Conservation (phyloP, 2,329 filamentous ascomycete genomes). For the Ophiostoma novo-ulmi region DNA sequence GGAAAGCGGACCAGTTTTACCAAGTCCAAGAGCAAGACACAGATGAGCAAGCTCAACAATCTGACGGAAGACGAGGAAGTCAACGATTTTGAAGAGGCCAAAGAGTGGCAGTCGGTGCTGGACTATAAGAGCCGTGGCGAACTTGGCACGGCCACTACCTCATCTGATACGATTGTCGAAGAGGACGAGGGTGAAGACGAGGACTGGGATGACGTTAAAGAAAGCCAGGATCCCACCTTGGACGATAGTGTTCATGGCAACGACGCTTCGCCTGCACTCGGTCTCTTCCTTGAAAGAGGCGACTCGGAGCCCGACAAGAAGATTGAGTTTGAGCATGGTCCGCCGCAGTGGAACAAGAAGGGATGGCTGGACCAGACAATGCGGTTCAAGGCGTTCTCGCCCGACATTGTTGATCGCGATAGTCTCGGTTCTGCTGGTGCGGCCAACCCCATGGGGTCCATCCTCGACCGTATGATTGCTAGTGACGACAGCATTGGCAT, state of each 20-base stretch:
- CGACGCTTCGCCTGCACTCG: neutral
- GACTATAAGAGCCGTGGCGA: neutral
- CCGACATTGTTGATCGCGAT: conserved; percentile 31
- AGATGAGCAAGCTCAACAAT: neutral
- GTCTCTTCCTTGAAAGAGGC: neutral
- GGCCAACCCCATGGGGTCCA: neutral
- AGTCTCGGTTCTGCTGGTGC: neutral
- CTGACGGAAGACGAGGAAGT: conserved; percentile 19
- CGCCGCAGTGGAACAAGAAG: conserved; percentile 31
- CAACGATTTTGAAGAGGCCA: conserved; percentile 26
- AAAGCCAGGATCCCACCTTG: neutral
- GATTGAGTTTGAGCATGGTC: conserved; percentile 27
- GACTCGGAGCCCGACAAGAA: neutral
- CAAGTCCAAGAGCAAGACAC: conserved; percentile 10
- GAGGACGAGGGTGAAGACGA: conserved; percentile 19
- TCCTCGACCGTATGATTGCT: conserved; percentile 37
- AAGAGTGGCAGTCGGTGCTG: neutral
- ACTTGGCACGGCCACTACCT: neutral
- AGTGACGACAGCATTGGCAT: conserved; percentile 36
- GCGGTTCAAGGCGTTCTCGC: conserved; percentile 32
- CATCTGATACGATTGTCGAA: conserved; percentile 17
- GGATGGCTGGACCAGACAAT: conserved; percentile 34
- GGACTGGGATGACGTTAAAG: neutral
- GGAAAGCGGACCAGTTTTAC: neutral
- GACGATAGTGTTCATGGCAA: neutral